phyloP scores from a whole-genome alignment of 164 flowering plant species.

The Euptelea pleiosperma region DNA sequence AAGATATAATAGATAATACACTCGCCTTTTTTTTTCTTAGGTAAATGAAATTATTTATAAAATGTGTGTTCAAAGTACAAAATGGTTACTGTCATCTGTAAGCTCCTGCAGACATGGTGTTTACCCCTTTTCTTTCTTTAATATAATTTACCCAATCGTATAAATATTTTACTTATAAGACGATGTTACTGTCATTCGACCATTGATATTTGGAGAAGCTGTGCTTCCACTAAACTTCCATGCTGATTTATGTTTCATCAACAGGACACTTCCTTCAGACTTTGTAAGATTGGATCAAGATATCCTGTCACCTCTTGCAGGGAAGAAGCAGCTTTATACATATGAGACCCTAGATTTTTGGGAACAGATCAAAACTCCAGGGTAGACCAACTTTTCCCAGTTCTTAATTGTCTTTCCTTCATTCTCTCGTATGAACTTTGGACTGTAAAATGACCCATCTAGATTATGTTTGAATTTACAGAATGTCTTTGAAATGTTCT shows the following conservation, averaged over 20 bases:
- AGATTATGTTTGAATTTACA: slow-evolving; percentile 23
- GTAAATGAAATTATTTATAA: no score
- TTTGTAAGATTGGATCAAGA: slow-evolving; percentile 97
- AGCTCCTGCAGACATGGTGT: no score
- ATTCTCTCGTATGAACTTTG: not conserved
- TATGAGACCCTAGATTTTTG: slow-evolving; percentile 89
- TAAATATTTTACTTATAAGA: no score
- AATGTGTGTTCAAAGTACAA: no score
- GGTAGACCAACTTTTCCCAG: slow-evolving; percentile 38
- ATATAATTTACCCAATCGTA: no score
- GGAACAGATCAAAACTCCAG: slow-evolving; percentile 99
- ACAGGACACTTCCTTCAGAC: slow-evolving; percentile 70
- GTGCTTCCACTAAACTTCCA: slow-evolving; percentile 1
- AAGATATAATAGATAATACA: no score
- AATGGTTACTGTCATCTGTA: not conserved
- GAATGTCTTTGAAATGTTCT: slow-evolving; percentile 95
- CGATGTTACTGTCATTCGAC: no score
- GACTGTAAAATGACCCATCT: not conserved
- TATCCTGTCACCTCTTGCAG: slow-evolving; percentile 95
- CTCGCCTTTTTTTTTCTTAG: not conserved
- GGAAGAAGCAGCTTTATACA: slow-evolving; percentile 86
- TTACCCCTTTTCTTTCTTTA: no score
- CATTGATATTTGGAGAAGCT: slow-evolving; percentile 1
- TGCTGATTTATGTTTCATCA: slow-evolving; percentile 16
- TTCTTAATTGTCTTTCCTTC: not conserved